phyloP scores from a whole-genome alignment of 179 eudicot species.

The Silene vulgaris region DNA sequence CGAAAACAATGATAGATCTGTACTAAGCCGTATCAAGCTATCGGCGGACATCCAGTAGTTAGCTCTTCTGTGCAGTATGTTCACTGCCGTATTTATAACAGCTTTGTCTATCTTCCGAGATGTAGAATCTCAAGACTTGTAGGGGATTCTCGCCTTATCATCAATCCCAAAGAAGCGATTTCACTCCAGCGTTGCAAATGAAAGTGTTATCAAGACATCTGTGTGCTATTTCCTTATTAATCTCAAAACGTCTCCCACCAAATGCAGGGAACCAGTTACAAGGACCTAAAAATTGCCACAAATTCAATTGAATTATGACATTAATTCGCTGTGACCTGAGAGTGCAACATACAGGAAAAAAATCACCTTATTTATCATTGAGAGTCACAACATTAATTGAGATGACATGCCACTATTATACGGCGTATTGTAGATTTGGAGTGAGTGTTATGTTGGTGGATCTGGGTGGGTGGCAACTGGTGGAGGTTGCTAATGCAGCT shows the following conservation, averaged over 20 bases:
- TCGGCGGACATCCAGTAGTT: not conserved
- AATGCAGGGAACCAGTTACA: conserved; percentile 91
- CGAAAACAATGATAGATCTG: not conserved
- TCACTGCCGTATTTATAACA: not conserved
- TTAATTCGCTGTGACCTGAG: too few species aligned
- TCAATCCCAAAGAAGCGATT: not conserved
- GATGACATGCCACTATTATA: too few species aligned
- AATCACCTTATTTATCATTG: too few species aligned
- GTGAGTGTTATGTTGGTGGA: too few species aligned
- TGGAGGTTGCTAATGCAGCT: too few species aligned
- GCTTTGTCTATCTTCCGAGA: not conserved
- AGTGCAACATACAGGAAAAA: too few species aligned
- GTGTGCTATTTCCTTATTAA: conserved; percentile 48
- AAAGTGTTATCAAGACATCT: not conserved
- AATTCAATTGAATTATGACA: not conserved
- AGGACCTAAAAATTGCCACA: conserved; percentile 55
- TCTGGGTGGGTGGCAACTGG: too few species aligned
- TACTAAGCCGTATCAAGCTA: not conserved
- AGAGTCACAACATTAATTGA: too few species aligned
- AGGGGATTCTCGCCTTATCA: not conserved
- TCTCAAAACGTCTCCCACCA: conserved; percentile 85
- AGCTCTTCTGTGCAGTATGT: conserved; percentile 6
- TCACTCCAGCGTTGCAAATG: conserved; percentile 5
- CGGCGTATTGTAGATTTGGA: too few species aligned
- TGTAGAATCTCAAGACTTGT: not conserved